Evolutionary conservation across 345 rosid genomes (phyloP), one percentile per base, ranked within the genome.

Genomic region (Zanthoxylum bungeanum): DNA sequence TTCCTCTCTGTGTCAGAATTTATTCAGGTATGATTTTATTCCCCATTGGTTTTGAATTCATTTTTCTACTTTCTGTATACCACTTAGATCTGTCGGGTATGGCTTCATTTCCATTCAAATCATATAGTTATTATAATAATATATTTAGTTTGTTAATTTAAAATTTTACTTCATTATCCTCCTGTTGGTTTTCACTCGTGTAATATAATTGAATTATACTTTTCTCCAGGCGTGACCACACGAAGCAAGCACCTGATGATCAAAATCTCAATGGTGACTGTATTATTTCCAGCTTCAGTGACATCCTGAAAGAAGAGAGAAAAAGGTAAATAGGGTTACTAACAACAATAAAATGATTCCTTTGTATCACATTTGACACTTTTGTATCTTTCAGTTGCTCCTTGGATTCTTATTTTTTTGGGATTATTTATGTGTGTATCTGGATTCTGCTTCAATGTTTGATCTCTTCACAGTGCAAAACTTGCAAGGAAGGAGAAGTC

Each of bases 291-390:
- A 66, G 52, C 4, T 33, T 66, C 40, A 66, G 14, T 49, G 58
- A 66, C 21, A 66, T 66, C 27, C 70, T 7, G 8, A 50, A 33
- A 50, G 59, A 31, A 50, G 70, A 66, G 44, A 66, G 70, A 49
- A 66, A 50, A 21, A n/a, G 70, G 57, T 65, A 31, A 39, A 57
- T 4, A 34, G 44, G 5, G 47, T 42, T 5, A 4, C 47, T 42
- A 42, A 12, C 47, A 12, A 42, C 47, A 0, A 9, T 12, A 12
- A 42, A 42, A 10, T 16, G 4, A 3, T 42, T 3, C 17, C 0
- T 10, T 42, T 42, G 4, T 12, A 12, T 12, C 11, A 42, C 14
- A 42, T 42, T 42, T 42, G 47, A 1, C 47, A 42, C 47, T 42
- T 42, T 42, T 42, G 47, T 17, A 11, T 42, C 47, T 42, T 42